phyloP scores from a whole-genome alignment of 2,329 filamentous ascomycete species.

The Diaporthe batatas region DNA sequence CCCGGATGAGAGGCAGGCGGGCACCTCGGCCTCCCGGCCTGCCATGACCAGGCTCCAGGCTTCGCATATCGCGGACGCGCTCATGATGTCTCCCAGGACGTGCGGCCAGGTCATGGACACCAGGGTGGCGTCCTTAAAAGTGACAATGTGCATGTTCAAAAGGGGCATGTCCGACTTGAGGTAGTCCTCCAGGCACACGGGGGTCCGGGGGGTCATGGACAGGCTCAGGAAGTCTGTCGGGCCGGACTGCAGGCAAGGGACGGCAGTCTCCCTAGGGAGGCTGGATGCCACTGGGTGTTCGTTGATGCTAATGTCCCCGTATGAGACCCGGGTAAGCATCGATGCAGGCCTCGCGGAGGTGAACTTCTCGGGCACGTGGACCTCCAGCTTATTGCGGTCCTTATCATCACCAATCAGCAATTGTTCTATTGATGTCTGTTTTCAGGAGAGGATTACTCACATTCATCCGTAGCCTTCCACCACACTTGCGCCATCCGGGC shows the following conservation, averaged over 20 bases:
- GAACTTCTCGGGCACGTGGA: conserved; percentile 56
- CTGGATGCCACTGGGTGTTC: conserved; percentile 53
- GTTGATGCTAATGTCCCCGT: conserved; percentile 47
- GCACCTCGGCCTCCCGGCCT: conserved; percentile 16
- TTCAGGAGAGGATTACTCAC: conserved; percentile 34
- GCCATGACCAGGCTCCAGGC: conserved; percentile 53
- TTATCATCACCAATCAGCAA: not conserved
- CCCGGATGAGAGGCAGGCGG: not conserved
- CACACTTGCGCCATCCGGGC: conserved; percentile 47
- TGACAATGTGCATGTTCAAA: conserved; percentile 57
- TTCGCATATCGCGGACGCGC: conserved; percentile 52
- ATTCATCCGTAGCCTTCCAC: conserved; percentile 45
- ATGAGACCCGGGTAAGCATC: conserved; percentile 49
- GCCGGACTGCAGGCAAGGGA: conserved; percentile 47
- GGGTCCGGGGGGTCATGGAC: conserved; percentile 43
- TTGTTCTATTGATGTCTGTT: not conserved
- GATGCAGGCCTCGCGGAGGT: conserved; percentile 52
- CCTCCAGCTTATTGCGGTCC: conserved; percentile 51
- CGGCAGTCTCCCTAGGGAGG: conserved; percentile 47
- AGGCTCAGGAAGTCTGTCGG: conserved; percentile 46
- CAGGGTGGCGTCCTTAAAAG: conserved; percentile 58
- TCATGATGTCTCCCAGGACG: conserved; percentile 56
- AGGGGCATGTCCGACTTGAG: conserved; percentile 55
- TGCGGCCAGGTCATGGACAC: conserved; percentile 57
- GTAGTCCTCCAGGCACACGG: conserved; percentile 52